A percentile compares a stretch with the other conserved stretches of the same genome.
phyloP scores from a whole-genome alignment of 805 yeast species.

The Hanseniaspora osmophila region DNA sequence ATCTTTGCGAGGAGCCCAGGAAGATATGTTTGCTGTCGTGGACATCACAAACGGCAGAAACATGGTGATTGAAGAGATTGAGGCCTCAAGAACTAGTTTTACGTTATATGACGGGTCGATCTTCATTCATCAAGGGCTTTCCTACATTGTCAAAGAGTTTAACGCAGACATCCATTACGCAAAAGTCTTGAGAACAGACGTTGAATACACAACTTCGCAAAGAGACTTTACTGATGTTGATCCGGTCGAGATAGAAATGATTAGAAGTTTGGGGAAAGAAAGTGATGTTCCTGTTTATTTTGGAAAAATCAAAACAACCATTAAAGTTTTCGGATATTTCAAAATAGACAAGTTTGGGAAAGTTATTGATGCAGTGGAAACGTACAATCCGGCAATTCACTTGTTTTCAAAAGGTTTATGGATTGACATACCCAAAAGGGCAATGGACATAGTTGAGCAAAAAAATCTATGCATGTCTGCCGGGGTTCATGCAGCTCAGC shows the following conservation, averaged over 20 bases:
- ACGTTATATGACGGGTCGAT: constrained; percentile 89
- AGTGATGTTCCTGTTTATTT: constrained; percentile 52
- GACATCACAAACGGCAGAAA: constrained; percentile 71
- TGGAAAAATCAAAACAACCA: constrained; percentile 62
- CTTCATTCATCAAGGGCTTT: constrained; percentile 83
- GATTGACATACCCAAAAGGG: constrained; percentile 70
- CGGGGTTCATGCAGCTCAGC: constrained; percentile 94
- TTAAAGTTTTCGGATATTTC: constrained; percentile 82
- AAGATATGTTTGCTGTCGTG: constrained; percentile 73
- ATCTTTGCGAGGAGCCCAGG: constrained; percentile 71
- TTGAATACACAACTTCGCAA: constrained; percentile 87
- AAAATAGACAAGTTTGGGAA: constrained; percentile 64
- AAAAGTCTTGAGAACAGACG: constrained; percentile 74
- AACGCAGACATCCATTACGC: constrained; percentile 70
- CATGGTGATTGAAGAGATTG: constrained; percentile 74
- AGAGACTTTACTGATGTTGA: constrained; percentile 90
- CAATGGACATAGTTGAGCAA: constrained; percentile 39
- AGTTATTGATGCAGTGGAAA: constrained; percentile 88
- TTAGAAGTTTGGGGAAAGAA: constrained; percentile 34
- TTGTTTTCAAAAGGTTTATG: constrained; percentile 71
- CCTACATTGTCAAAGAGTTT: constrained; percentile 76
- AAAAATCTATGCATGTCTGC: constrained; percentile 66
- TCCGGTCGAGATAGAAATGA: constrained; percentile 56
- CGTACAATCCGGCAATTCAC: constrained; percentile 70
- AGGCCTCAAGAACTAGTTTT: constrained; percentile 77